Base-by-base conservation (phyloP, 192 early-diverging fungal species). In the Backusella circina region DNA sequence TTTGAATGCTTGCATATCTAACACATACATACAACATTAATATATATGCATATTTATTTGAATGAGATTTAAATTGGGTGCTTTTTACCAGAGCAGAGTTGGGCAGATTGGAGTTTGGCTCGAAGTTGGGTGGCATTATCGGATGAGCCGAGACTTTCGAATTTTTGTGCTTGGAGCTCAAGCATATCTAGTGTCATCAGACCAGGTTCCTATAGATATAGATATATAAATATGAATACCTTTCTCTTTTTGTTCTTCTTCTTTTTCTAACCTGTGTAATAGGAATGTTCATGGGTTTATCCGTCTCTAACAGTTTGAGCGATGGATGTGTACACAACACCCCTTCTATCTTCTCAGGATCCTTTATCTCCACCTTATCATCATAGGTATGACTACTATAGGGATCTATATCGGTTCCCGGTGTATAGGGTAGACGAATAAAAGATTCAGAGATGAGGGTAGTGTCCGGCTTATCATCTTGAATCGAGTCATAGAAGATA, bases 1-100 rank as follows among this genome's bases (percentile, higher is more conserved):
- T 76, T 98, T 98, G 81, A 98, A 98, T 10, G 95, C 91, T 77
- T 93, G 85, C 95, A 98, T 96, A 77, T 97, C 95, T 66, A 50
- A n/a, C n/a, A n/a, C n/a, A n/a, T n/a, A n/a, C n/a, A n/a, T n/a
- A n/a, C n/a, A n/a, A n/a, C n/a, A n/a, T n/a, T n/a, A n/a, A n/a
- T n/a, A n/a, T 26, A 28, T 35, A 35, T 35, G 33, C 33, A 35
- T n/a, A n/a, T n/a, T n/a, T n/a, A n/a, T n/a, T n/a, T n/a, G n/a
- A n/a, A n/a, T n/a, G n/a, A n/a, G n/a, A n/a, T n/a, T n/a, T n/a
- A n/a, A n/a, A n/a, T n/a, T n/a, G n/a, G n/a, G n/a, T n/a, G n/a
- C n/a, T n/a, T n/a, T 5, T 41, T 66, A 90, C 90, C 91, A 51
- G 90, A 93, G 30, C 82, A 86, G 32, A 94, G 83, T 51, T 93